Conservation (phyloP, 2,329 filamentous ascomycete genomes). For the Neonectria faginata region DNA sequence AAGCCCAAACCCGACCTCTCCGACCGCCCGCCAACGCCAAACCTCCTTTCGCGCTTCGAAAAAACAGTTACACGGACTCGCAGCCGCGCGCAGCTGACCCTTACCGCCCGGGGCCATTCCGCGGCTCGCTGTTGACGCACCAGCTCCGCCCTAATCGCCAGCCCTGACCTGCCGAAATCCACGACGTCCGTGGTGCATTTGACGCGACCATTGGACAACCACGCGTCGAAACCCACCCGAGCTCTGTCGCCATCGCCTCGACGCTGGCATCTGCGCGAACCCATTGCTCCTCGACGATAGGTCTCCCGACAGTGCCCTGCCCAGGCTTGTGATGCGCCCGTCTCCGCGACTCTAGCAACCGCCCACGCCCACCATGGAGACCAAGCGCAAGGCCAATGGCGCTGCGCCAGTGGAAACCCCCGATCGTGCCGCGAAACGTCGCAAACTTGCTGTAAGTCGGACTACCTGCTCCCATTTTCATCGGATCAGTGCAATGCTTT, state of each 20-base stretch:
- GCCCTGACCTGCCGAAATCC: conserved; percentile 15
- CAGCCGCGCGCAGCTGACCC: conserved; percentile 9
- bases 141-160: conserved; percentile 11
- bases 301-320: conserved; percentile 14
- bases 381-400: conserved; percentile 67
- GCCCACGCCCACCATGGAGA: conserved; percentile 59
- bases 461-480: conserved; percentile 23
- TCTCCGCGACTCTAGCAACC: conserved; percentile 40
- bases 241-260: conserved; percentile 36
- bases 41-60: conserved; percentile 22
- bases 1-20: conserved; percentile 28
- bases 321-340: conserved; percentile 45
- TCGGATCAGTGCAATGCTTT: conserved; percentile 5
- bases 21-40: conserved; percentile 16
- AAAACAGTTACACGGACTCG: conserved; percentile 17
- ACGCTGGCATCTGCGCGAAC: conserved; percentile 35
- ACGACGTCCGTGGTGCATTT: conserved; percentile 31
- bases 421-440: conserved; percentile 67
- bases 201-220: conserved; percentile 45
- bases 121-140: conserved; percentile 2
- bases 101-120: neutral
- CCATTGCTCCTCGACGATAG: conserved; percentile 45
- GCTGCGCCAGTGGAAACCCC: conserved; percentile 58
- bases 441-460: conserved; percentile 64
- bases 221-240: conserved; percentile 48